Conservation (phyloP, 768 basidiomycete species). For the Psilocybe tampanensis region DNA sequence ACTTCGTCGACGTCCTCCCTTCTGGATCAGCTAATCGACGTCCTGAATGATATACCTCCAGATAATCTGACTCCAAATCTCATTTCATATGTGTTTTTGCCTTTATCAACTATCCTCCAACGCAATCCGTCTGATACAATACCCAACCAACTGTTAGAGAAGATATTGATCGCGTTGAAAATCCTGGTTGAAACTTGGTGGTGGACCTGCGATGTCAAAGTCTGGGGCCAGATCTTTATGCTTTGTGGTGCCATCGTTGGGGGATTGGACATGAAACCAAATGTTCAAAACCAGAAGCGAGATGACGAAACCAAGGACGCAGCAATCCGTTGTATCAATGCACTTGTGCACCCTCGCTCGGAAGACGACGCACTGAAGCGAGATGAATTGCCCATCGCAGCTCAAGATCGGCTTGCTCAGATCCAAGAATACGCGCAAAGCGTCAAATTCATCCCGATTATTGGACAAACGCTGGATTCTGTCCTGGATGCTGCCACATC, state of each 20-base stretch:
- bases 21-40: slow-evolving; percentile 53
- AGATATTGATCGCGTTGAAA: slow-evolving; percentile 59
- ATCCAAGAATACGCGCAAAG: slow-evolving; percentile 48
- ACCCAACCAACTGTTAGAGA: slow-evolving; percentile 81
- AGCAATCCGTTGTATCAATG: slow-evolving; percentile 65
- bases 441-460: slow-evolving; percentile 65
- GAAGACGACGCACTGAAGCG: slow-evolving; percentile 37
- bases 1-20: slow-evolving; percentile 49
- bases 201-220: slow-evolving; percentile 72
- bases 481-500: slow-evolving; percentile 65
- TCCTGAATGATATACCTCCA: slow-evolving; percentile 45
- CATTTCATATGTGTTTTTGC: slow-evolving; percentile 86
- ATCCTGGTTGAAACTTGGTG: slow-evolving; percentile 77
- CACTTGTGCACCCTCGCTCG: slow-evolving; percentile 59
- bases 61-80: slow-evolving; percentile 55
- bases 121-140: slow-evolving; percentile 70
- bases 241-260: slow-evolving; percentile 68
- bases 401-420: slow-evolving; percentile 31
- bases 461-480: slow-evolving; percentile 82
- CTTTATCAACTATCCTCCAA: slow-evolving; percentile 81
- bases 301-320: slow-evolving; percentile 86
- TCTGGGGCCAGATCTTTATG: slow-evolving; percentile 89
- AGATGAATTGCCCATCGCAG: slow-evolving; percentile 19
- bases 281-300: slow-evolving; percentile 58
- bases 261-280: slow-evolving; percentile 59